A percentile compares a stretch with the other conserved stretches of the same genome.
These are phyloP conservation scores for Globisporangium takayamanum DNA, from an alignment of 352 stramenopile species.

Conservation along the genomic window DNA sequence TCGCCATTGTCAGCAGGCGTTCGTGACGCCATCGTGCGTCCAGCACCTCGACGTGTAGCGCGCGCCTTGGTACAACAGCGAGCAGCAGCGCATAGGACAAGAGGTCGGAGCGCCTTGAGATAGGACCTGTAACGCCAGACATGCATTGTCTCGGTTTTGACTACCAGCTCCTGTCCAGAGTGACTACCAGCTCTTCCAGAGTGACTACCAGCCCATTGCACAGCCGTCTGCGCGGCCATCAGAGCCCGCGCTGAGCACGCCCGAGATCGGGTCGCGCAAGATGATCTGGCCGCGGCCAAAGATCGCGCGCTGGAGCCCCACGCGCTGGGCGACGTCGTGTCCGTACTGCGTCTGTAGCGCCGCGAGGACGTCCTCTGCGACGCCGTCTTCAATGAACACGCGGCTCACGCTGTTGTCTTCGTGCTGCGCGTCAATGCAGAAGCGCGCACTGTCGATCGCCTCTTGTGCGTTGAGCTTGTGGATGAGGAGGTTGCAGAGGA, in stretches of 20 bases:
- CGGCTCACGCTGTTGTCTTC: conserved; percentile 52
- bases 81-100: too few species aligned
- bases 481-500: conserved; percentile 88
- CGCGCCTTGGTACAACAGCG: too few species aligned
- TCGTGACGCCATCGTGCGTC: background rate
- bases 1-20: too few species aligned
- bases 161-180: background rate
- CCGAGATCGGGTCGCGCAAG: conserved; percentile 57
- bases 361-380: conserved; percentile 57
- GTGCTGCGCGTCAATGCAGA: conserved; percentile 88
- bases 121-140: too few species aligned
- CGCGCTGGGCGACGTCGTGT: conserved; percentile 54
- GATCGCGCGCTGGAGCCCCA: conserved; percentile 27
- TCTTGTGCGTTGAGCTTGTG: conserved; percentile 83
- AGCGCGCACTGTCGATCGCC: conserved; percentile 90
- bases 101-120: too few species aligned
- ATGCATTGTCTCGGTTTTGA: too few species aligned
- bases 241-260: conserved; percentile 92
- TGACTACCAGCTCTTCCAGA: conserved; percentile 42
- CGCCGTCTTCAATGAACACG: conserved; percentile 83
- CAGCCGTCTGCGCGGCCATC: conserved; percentile 93
- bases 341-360: conserved; percentile 67
- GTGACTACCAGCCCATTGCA: conserved; percentile 82
- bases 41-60: background rate
- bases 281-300: conserved; percentile 88